Evolutionary conservation across 495 filamentous ascomycete genomes (phyloP), one percentile per base, ranked within the genome.

Genomic region (Trichoderma erinaceum): DNA sequence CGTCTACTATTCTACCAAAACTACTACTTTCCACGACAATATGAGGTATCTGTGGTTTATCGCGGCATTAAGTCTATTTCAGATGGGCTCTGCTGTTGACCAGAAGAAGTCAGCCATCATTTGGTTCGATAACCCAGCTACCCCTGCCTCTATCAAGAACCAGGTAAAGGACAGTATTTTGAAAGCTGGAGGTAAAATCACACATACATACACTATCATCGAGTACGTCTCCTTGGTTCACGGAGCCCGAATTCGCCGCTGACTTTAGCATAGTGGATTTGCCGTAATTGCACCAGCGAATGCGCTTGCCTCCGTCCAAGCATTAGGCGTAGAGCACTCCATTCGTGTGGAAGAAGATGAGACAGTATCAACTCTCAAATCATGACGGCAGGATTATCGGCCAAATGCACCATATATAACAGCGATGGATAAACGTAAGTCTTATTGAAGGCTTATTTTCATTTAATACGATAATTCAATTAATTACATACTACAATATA

Each of bases 261-360:
- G 52, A 70, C 38, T 69, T 43, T 63, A 38, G 58, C 71, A 52
- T 68, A 92, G 89, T 78, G 92, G 89, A 23, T 96, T 94, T 74
- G 87, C 91, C 52, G 89, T 88, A 56, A 88, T 89, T 69, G 86
- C 87, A 63, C 86, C 90, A 2, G 83, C 82, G 32, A 86, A 87
- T 69, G 83, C 86, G n/a, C 76, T 96, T 46, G 82, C 90, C 68
- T 84, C 82, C 7, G 84, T 96, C n/a, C 84, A 88, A 64, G 83
- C 85, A 0, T 80, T 85, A 78, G 88, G 89, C 29, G 75, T 82
- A 38, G 74, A 87, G 66, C 89, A 90, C 75, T 80, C 86, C 52
- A 87, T 89, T 1, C 75, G 83, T 12, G 87, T 97, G 64, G 92
- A 97, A 74, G 89, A 92, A 70, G 92, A 96, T 72, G 78, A 88